Base-by-base conservation (phyloP, 352 stramenopile species). In the Peronospora belbahrii region DNA sequence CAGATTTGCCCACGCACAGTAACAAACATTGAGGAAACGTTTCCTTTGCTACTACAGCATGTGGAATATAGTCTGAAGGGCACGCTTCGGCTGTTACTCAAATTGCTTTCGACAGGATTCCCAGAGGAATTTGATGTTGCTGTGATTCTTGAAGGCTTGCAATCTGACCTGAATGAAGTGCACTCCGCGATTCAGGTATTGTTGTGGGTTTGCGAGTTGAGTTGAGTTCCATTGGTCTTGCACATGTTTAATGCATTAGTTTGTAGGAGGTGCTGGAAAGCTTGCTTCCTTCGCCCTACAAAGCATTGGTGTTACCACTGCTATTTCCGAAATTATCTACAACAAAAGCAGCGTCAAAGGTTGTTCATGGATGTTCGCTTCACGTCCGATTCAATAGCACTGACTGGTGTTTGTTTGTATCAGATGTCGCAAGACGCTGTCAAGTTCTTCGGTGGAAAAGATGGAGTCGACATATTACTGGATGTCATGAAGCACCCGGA, bases 101-200 rank as follows among this genome's bases (percentile, higher is more conserved):
- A 91, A 43, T 45, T 94, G 3, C 56, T 90, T 0, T 87, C 82
- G 2, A 85, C 76, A 4, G 76, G 74, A 15, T 94, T 94, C 19
- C 82, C 82, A 6, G 81, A 79, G 37, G 77, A 86, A 19, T 94
- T 94, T 38, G 83, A 86, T 40, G 73, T 94, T 6, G 48, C 69
- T 14, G 79, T 94, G 6, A 85, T 94, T 48, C 38, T 94, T 3
- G 79, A 94, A 61, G 79, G 79, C 0, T 40, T 94, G 4, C 60
- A 83, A 32, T 89, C 82, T 1, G 73, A 94, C 52, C 50, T 77
- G 2, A 49, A 51, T 0, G 70, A 94, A 75, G 78, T 89, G 3
- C 72, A 87, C 37, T 82, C 75, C 7, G 81, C 81, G 1, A 88
- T 93, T 18, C 77, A 85, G 56, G 74, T 85, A 37, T 19, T 20